Percentiles rank a stretch among this genome's conserved stretches.
phyloP scores from a whole-genome alignment of 2,329 filamentous ascomycete genomes.

The Ophiostoma fasciatum region DNA sequence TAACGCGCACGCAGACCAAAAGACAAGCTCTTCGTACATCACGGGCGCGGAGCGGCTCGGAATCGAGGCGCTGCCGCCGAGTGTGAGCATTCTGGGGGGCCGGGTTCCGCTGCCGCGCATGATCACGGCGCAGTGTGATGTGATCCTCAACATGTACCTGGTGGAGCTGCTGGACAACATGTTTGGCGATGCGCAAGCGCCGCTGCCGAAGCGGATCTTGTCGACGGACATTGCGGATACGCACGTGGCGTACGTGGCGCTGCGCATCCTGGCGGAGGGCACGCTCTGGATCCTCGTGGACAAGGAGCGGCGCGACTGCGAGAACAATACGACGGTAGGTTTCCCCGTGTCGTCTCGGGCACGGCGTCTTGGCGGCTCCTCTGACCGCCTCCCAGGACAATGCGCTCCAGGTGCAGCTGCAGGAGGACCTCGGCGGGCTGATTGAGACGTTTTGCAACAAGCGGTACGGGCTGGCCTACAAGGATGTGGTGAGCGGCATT shows the following conservation, averaged over 20 bases:
- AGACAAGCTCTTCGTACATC: conserved; percentile 7
- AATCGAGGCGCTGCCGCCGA: conserved; percentile 3
- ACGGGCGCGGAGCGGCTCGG: conserved; percentile 1
- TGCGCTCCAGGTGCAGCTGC: conserved; percentile 5
- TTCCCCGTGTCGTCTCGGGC: too few species aligned
- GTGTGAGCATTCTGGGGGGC: neutral
- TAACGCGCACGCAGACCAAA: conserved; percentile 7
- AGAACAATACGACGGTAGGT: conserved; percentile 8
- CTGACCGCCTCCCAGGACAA: too few species aligned
- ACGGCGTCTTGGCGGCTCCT: too few species aligned
- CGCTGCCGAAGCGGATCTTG: conserved; percentile 1
- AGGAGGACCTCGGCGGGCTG: conserved; percentile 7
- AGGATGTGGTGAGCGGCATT: neutral
- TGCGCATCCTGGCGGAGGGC: conserved; percentile 9
- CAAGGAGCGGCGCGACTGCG: conserved; percentile 10
- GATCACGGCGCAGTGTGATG: conserved; percentile 11
- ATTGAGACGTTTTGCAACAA: conserved; percentile 1
- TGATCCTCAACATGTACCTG: conserved; percentile 6
- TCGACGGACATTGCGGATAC: conserved; percentile 2
- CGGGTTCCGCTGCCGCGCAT: conserved; percentile 9
- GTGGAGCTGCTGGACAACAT: conserved; percentile 3
- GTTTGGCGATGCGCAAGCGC: conserved; percentile 3
- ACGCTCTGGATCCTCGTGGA: conserved; percentile 9
- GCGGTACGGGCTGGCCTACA: conserved; percentile 2
- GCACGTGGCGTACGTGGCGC: conserved; percentile 10